A percentile compares a stretch with the other conserved stretches of the same genome.
Evolutionary conservation across 75 land plant genomes (phyloP).

Genomic region (Sequoia sempervirens): DNA sequence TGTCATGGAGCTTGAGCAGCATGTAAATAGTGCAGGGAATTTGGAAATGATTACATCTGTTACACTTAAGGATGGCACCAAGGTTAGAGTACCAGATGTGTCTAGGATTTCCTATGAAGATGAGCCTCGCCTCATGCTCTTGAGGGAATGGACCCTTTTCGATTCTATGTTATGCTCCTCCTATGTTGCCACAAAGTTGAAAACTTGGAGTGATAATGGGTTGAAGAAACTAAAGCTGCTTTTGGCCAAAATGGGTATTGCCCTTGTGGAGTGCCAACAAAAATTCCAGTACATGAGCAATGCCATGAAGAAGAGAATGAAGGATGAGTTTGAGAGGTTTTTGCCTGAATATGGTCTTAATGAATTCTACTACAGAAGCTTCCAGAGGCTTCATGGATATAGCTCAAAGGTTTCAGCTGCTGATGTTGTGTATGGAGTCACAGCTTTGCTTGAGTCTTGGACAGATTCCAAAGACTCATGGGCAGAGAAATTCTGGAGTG

Average conservation of each 20-base stretch:
- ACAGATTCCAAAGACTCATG: constrained; percentile 39
- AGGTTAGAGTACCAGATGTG: constrained; percentile 75
- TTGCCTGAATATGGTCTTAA: constrained; percentile 71
- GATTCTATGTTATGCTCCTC: constrained; percentile 93
- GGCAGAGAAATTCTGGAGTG: constrained; percentile 63
- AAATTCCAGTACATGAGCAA: constrained; percentile 87
- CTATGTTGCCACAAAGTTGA: constrained; percentile 84
- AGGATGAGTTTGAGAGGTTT: constrained; percentile 66
- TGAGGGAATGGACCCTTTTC: constrained; percentile 90
- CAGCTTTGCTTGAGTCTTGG: constrained; percentile 82
- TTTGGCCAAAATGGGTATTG: constrained; percentile 87
- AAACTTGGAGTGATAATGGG: constrained; percentile 95
- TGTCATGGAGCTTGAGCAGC: constrained; percentile 85
- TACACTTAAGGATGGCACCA: constrained; percentile 92
- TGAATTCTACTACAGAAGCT: constrained; percentile 85
- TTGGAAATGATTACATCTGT: constrained; percentile 65
- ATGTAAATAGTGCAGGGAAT: constrained; percentile 77
- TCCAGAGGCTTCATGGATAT: constrained; percentile 76
- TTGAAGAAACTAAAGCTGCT: constrained; percentile 81
- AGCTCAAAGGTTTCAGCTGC: constrained; percentile 88
- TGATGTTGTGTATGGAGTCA: constrained; percentile 92
- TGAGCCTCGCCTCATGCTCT: constrained; percentile 89
- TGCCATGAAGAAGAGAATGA: constrained; percentile 72
- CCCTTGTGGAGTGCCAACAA: constrained; percentile 87
- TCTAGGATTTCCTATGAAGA: constrained; percentile 84